Base-by-base conservation (phyloP, 768 basidiomycete species). In the Kwoniella dendrophila region DNA sequence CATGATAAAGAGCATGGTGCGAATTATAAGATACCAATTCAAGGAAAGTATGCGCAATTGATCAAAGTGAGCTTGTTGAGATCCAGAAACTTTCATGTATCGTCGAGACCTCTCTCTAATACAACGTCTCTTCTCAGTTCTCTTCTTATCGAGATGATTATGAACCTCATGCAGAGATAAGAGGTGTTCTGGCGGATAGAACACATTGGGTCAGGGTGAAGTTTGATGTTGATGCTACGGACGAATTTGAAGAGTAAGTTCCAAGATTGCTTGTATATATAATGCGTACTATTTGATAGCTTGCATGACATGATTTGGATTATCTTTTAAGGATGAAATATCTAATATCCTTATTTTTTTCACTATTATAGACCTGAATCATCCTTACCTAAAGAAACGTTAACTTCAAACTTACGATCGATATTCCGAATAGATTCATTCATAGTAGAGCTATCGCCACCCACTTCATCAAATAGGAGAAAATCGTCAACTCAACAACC, bases 221-320 rank as follows among this genome's bases (percentile, higher is more conserved):
- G 14, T 73, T 73, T 41, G 72, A 73, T 48, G 63, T 69, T 2
- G 50, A 55, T 2, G 64, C 54, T 20, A 74, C 72, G 2, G 57
- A 74, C 38, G 57, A 62, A 30, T 66, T 67, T 26, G 72, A 74
- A 49, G 51, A 40, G 72, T 74, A 36, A 59, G 69, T 59, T 36
- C n/a, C 44, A 41, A 11, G 3, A 38, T n/a, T n/a, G n/a, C n/a
- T n/a, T n/a, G n/a, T n/a, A n/a, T n/a, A n/a, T n/a, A n/a, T n/a
- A n/a, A n/a, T n/a, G n/a, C n/a, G n/a, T n/a, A n/a, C n/a, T n/a
- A n/a, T n/a, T n/a, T n/a, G n/a, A n/a, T n/a, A n/a, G n/a, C n/a
- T n/a, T n/a, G n/a, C n/a, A n/a, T n/a, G n/a, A n/a, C n/a, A n/a
- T n/a, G n/a, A n/a, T n/a, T n/a, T n/a, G n/a, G n/a, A n/a, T n/a